Conservation (phyloP, 495 filamentous ascomycete genomes). For the Pseudotulostoma volvatum region DNA sequence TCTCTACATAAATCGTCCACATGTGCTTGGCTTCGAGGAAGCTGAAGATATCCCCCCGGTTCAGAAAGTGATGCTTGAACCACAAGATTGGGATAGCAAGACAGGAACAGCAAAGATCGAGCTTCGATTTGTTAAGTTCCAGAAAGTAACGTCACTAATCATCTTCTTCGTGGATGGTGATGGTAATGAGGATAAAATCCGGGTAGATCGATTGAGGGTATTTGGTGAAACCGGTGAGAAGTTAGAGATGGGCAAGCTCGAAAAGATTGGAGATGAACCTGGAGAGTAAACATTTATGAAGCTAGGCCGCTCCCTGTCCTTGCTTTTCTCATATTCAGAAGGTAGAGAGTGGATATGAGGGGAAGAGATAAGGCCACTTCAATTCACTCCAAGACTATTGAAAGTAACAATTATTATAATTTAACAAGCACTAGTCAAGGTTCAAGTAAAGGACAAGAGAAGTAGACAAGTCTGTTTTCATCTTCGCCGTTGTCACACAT, state of each 20-base stretch:
- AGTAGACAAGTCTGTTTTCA: too few relatives aligned
- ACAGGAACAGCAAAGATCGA: conserved; percentile 73
- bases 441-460: conserved; percentile 6
- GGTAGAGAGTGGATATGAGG: too few relatives aligned
- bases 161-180: conserved; percentile 85
- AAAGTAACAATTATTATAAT: conserved; percentile 2
- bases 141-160: conserved; percentile 72
- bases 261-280: conserved; percentile 77
- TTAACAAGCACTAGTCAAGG: neutral
- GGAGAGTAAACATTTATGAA: conserved; percentile 37
- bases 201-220: conserved; percentile 69
- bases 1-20: conserved; percentile 70
- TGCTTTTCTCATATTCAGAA: too few relatives aligned
- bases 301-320: neutral
- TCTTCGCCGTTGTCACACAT: too few relatives aligned
- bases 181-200: conserved; percentile 67
- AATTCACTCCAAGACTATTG: conserved; percentile 3
- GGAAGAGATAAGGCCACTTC: too few relatives aligned
- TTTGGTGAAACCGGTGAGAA: conserved; percentile 91
- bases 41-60: conserved; percentile 69
- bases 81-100: conserved; percentile 66
- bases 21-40: conserved; percentile 89
- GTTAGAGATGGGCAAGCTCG: conserved; percentile 79
- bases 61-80: conserved; percentile 55
- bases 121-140: conserved; percentile 92